Conservation (phyloP, 371 early-diverging fungal species). For the Actinomortierella ambigua region DNA sequence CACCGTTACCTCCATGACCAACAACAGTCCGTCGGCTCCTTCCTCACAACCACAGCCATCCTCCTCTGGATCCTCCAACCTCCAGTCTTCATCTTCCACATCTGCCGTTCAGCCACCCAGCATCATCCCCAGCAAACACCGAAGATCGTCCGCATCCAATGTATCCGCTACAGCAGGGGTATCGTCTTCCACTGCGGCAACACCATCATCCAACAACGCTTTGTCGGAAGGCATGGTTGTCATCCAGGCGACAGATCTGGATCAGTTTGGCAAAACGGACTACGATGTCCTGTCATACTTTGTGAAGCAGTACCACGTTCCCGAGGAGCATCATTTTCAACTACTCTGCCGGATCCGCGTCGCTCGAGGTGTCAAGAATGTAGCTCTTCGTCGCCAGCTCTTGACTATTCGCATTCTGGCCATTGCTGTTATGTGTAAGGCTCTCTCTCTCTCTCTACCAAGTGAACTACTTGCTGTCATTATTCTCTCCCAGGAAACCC, state of each 20-base stretch:
- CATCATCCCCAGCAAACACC: not conserved
- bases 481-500: too few species aligned
- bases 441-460: not conserved
- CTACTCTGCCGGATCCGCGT: conserved; percentile 83
- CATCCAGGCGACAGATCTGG: conserved; percentile 46
- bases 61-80: too few species aligned
- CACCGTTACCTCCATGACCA: conserved; percentile 21
- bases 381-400: conserved; percentile 56
- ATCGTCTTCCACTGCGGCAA: conserved; percentile 2
- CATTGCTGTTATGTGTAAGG: conserved; percentile 73
- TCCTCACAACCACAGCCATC: not conserved
- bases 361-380: conserved; percentile 62
- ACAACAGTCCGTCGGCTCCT: not conserved
- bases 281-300: conserved; percentile 41
- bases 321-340: conserved; percentile 76
- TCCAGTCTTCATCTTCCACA: not conserved
- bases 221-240: conserved; percentile 50
- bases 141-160: not conserved
- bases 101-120: not conserved
- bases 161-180: not conserved
- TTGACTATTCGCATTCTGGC: conserved; percentile 80
- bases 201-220: conserved; percentile 19
- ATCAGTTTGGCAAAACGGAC: conserved; percentile 34
- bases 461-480: too few species aligned
- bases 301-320: conserved; percentile 63